Evolutionary conservation across 2,329 filamentous ascomycete species (phyloP).

Genomic region (Ascomycota sp.): DNA sequence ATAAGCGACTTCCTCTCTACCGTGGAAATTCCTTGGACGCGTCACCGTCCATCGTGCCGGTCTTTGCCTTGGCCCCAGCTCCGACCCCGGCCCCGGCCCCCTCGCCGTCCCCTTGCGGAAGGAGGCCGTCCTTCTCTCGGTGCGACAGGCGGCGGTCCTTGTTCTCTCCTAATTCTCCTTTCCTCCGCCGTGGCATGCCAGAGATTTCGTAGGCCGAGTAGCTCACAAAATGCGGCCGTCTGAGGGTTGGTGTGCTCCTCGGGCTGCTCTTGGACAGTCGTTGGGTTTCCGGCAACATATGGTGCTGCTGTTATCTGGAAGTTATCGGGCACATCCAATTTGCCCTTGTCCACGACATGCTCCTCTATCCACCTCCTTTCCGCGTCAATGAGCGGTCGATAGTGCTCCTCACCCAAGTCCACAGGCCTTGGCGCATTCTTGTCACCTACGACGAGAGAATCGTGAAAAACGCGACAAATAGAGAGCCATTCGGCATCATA

Average conservation of each 20-base stretch:
- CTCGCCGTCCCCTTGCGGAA: conserved; percentile 16
- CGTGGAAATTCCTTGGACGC: too few species aligned
- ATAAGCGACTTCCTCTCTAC: too few species aligned
- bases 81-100: conserved; percentile 10
- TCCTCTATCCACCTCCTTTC: conserved; percentile 66
- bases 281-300: conserved; percentile 36
- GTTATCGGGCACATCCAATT: conserved; percentile 53
- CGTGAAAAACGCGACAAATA: conserved; percentile 66
- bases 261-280: conserved; percentile 41
- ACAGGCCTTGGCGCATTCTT: conserved; percentile 27
- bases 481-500: conserved; percentile 95
- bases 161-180: conserved; percentile 33
- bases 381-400: conserved; percentile 44
- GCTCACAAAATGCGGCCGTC: conserved; percentile 58
- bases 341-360: conserved; percentile 41
- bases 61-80: conserved; percentile 3
- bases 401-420: conserved; percentile 49
- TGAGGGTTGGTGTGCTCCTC: conserved; percentile 75
- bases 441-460: conserved; percentile 43
- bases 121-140: conserved; percentile 12
- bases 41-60: too few species aligned
- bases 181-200: conserved; percentile 58
- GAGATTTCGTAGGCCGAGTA: conserved; percentile 58
- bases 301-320: conserved; percentile 59
- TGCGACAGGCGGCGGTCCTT: conserved; percentile 29